These are phyloP conservation scores for Cylindrotheca fusiformis DNA, from an alignment of 108 stramenopile genomes.

Conservation along the genomic window DNA sequence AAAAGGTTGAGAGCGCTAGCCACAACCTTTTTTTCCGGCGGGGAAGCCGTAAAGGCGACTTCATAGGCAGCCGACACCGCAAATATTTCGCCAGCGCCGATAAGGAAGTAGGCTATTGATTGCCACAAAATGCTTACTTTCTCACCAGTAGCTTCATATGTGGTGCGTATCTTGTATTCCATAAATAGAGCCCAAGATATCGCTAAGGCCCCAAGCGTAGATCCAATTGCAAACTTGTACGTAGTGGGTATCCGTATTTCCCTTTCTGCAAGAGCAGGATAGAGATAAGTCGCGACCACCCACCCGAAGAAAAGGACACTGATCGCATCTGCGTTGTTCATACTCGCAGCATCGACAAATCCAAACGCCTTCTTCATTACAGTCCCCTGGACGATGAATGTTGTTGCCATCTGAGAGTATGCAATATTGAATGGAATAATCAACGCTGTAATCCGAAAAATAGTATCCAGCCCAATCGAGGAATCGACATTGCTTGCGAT, in stretches of 20 bases:
- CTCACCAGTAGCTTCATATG: conserved; percentile 51
- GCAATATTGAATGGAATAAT: conserved; percentile 85
- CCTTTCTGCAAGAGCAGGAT: conserved; percentile 59
- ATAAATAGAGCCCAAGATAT: conserved; percentile 68
- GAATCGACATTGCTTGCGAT: conserved; percentile 5
- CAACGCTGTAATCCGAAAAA: conserved; percentile 48
- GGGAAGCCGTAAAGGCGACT: conserved; percentile 75
- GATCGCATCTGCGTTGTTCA: conserved; percentile 83
- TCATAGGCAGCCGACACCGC: conserved; percentile 85
- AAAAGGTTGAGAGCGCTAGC: conserved; percentile 82
- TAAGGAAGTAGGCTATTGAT: conserved; percentile 63
- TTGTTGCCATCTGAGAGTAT: conserved; percentile 86
- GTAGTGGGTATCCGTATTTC: conserved; percentile 76
- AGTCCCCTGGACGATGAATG: conserved; percentile 83
- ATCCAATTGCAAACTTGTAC: conserved; percentile 85
- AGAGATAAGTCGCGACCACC: conserved; percentile 57
- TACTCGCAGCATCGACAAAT: conserved; percentile 79
- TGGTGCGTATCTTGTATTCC: conserved; percentile 68
- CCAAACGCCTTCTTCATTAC: conserved; percentile 75
- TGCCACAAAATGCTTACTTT: conserved; percentile 79
- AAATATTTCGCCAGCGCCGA: conserved; percentile 86
- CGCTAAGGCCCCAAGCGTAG: conserved; percentile 61
- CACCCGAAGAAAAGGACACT: conserved; percentile 74
- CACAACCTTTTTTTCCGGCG: conserved; percentile 66
- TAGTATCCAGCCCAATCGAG: conserved; percentile 37